Conservation (phyloP, 225 moss, liverwort and hornwort genomes). For the Marchantia polymorpha region DNA sequence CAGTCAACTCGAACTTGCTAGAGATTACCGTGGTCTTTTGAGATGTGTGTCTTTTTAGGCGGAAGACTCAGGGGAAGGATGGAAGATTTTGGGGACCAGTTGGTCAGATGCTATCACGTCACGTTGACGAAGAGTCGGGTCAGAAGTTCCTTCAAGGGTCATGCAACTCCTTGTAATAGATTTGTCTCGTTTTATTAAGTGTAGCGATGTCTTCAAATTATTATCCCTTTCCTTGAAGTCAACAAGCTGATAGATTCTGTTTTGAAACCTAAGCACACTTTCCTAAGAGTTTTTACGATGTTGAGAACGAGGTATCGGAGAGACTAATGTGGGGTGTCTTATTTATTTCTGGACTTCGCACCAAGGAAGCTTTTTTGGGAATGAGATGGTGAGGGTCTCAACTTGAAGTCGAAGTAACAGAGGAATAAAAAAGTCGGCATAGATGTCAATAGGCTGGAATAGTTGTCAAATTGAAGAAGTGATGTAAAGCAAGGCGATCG, state of each 20-base stretch:
- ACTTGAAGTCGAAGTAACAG: no score
- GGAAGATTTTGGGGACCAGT: constrained; percentile 1
- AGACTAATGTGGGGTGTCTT: not conserved
- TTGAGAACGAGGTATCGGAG: not conserved
- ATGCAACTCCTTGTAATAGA: not conserved
- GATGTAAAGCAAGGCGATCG: not conserved
- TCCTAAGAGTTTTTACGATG: not conserved
- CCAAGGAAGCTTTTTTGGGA: not conserved
- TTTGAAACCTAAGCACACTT: not conserved
- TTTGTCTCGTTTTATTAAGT: not conserved
- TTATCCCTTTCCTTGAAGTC: not conserved
- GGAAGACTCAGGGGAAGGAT: constrained; percentile 10
- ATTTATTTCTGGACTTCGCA: not conserved
- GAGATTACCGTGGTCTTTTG: constrained; percentile 16
- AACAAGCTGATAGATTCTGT: not conserved
- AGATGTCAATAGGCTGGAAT: no score
- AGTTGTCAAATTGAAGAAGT: not conserved
- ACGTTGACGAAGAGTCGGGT: constrained; percentile 6
- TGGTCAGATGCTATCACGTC: constrained; percentile 2
- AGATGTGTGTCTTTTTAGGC: constrained; percentile 18
- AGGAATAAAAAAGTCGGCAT: no score
- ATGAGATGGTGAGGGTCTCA: not conserved
- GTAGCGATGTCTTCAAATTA: not conserved
- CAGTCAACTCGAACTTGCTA: not conserved
- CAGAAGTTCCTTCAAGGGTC: not conserved